Percentiles rank a stretch among this genome's conserved stretches.
These are phyloP conservation scores for Litsea cubeba DNA, from an alignment of 164 flowering plant genomes.

Conservation along the genomic window DNA sequence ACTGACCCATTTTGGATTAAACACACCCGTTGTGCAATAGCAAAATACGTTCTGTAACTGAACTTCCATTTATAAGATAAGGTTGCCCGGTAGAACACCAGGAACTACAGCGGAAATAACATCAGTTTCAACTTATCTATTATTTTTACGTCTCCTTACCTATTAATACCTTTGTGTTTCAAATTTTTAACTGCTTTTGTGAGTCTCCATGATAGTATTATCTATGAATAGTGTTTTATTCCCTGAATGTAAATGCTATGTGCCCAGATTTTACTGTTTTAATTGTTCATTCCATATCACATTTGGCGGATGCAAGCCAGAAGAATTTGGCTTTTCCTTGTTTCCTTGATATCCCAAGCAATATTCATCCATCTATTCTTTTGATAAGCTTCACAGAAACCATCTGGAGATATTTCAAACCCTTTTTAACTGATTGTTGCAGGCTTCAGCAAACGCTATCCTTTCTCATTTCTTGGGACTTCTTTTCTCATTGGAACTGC, in stretches of 20 bases:
- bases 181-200: not conserved
- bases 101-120: not conserved
- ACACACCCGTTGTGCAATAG: not conserved
- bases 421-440: slow-evolving; percentile 16
- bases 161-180: too few species aligned
- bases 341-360: too few species aligned
- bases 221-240: not conserved
- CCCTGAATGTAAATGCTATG: not conserved
- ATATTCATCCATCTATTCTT: not conserved
- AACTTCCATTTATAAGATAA: not conserved
- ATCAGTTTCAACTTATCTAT: not conserved
- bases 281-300: not conserved
- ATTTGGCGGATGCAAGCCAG: not conserved
- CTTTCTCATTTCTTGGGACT: slow-evolving; percentile 95
- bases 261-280: not conserved
- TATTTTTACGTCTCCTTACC: not conserved
- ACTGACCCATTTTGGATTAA: not conserved
- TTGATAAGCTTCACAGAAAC: not conserved
- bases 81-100: not conserved
- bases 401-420: not conserved
- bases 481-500: slow-evolving; percentile 79
- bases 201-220: not conserved
- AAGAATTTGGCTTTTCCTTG: not conserved
- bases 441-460: slow-evolving; percentile 96
- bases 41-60: not conserved